Conservation (phyloP, 805 yeast species). For the Starmerella cellae region DNA sequence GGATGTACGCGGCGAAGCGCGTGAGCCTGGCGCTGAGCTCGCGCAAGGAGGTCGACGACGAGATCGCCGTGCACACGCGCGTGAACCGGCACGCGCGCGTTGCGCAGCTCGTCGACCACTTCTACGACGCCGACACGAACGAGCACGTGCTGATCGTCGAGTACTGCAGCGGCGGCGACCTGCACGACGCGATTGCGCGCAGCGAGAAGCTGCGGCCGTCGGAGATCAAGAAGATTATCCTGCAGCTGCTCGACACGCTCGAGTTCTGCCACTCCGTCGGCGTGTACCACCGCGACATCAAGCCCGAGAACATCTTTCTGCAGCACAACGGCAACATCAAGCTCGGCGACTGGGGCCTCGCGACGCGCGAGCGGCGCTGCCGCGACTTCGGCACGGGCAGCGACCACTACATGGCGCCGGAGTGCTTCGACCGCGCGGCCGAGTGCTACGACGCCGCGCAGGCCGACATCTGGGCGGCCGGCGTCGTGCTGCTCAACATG, state of each 20-base stretch:
- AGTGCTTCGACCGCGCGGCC: constrained; percentile 47
- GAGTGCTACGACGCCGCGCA: constrained; percentile 58
- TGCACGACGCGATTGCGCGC: constrained; percentile 54
- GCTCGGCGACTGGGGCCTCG: constrained; percentile 82
- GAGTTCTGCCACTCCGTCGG: constrained; percentile 80
- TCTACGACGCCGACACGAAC: constrained; percentile 35
- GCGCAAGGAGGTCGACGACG: constrained; percentile 11
- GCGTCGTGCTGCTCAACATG: constrained; percentile 66
- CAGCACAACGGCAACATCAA: constrained; percentile 43
- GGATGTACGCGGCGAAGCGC: constrained; percentile 73
- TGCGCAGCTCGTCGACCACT: constrained; percentile 58
- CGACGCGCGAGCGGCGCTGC: constrained; percentile 48
- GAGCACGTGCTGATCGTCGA: constrained; percentile 62
- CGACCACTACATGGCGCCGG: constrained; percentile 93
- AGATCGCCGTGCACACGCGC: constrained; percentile 51
- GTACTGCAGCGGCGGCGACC: constrained; percentile 71
- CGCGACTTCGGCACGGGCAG: constrained; percentile 76
- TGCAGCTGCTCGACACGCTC: constrained; percentile 72
- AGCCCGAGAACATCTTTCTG: constrained; percentile 85
- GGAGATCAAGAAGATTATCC: constrained; percentile 42
- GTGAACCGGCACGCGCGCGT: constrained; percentile 73
- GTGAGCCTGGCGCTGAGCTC: constrained; percentile 28
- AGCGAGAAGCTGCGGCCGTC: constrained; percentile 34
- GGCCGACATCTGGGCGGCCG: constrained; percentile 82
- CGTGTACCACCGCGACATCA: constrained; percentile 92